phyloP scores from a whole-genome alignment of 441 rosid species.

The Erysimum pusillum region DNA sequence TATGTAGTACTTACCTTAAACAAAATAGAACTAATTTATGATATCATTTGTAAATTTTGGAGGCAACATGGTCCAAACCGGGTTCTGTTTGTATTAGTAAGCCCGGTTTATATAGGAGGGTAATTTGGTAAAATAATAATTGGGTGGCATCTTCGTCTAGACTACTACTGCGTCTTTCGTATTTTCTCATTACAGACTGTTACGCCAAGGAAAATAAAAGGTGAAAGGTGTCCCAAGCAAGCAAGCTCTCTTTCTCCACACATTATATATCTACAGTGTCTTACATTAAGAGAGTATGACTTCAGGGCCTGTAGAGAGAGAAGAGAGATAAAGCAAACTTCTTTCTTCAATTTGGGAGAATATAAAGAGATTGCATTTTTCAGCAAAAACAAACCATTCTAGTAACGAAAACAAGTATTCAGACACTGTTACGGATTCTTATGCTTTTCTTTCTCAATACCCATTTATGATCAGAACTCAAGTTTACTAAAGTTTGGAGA shows the following conservation, averaged over 20 bases:
- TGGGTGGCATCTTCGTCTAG: slow-evolving; percentile 33
- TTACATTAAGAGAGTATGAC: slow-evolving; percentile 1
- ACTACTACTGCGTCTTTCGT: slow-evolving; percentile 33
- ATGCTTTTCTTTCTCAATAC: background rate
- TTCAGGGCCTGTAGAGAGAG: slow-evolving; percentile 2
- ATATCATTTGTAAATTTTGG: background rate
- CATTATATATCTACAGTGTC: slow-evolving; percentile 23
- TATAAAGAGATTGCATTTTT: slow-evolving; percentile 1
- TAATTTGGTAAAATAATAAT: slow-evolving; percentile 14
- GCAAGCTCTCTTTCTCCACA: slow-evolving; percentile 30
- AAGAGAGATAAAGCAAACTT: slow-evolving; percentile 13
- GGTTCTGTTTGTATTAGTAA: background rate
- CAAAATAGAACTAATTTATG: too few species aligned
- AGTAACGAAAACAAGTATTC: slow-evolving; percentile 29
- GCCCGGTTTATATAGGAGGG: slow-evolving; percentile 9
- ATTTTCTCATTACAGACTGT: slow-evolving; percentile 44
- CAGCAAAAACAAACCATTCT: slow-evolving; percentile 10
- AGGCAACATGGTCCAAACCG: slow-evolving; percentile 13
- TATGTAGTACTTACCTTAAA: too few species aligned
- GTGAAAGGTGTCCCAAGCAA: slow-evolving; percentile 40
- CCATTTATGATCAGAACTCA: background rate
- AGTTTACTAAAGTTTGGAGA: background rate
- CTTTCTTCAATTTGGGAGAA: slow-evolving; percentile 5
- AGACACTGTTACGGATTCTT: slow-evolving; percentile 16
- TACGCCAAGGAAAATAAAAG: slow-evolving; percentile 29